Percentiles rank a stretch among this genome's conserved stretches.
Evolutionary conservation across 2,329 filamentous ascomycete genomes (phyloP).

Genomic region (Beauveria asiatica): DNA sequence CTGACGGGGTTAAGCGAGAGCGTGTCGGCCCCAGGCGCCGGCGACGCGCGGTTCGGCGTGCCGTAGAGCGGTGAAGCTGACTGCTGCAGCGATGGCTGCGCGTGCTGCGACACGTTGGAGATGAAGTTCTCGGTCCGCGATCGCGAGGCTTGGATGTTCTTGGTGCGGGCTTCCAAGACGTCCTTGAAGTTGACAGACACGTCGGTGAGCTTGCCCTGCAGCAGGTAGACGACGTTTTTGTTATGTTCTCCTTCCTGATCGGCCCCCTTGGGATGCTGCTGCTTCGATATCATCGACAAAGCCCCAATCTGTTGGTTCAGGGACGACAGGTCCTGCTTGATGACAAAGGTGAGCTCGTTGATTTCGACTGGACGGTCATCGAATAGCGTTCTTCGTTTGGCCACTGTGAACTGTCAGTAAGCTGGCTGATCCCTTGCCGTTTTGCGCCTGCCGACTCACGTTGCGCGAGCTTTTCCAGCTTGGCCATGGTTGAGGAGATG

Average conservation of each 20-base stretch:
- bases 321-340: slow-evolving; percentile 88
- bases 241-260: slow-evolving; percentile 93
- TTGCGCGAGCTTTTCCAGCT: slow-evolving; percentile 87
- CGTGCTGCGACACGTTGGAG: slow-evolving; percentile 73
- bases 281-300: slow-evolving; percentile 68
- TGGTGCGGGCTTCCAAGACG: slow-evolving; percentile 88
- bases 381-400: slow-evolving; percentile 93
- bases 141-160: slow-evolving; percentile 92
- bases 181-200: slow-evolving; percentile 96
- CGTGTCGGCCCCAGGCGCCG: slow-evolving; percentile 59
- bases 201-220: slow-evolving; percentile 86
- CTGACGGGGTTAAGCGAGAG: slow-evolving; percentile 74
- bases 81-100: slow-evolving; percentile 58
- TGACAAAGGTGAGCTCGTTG: slow-evolving; percentile 92
- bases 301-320: slow-evolving; percentile 78
- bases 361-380: slow-evolving; percentile 96
- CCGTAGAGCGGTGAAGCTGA: slow-evolving; percentile 83
- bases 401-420: slow-evolving; percentile 46
- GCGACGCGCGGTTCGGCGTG: slow-evolving; percentile 59
- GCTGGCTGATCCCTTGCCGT: neutral
- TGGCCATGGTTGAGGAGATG: slow-evolving; percentile 87
- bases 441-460: slow-evolving; percentile 35
- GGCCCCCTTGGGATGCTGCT: slow-evolving; percentile 58
- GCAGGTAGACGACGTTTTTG: slow-evolving; percentile 88
- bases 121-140: slow-evolving; percentile 96